A percentile compares a stretch with the other conserved stretches of the same genome.
These are phyloP conservation scores for Cryptosporidium andersoni DNA, from an alignment of 169 alveolate species.

Conservation along the genomic window DNA sequence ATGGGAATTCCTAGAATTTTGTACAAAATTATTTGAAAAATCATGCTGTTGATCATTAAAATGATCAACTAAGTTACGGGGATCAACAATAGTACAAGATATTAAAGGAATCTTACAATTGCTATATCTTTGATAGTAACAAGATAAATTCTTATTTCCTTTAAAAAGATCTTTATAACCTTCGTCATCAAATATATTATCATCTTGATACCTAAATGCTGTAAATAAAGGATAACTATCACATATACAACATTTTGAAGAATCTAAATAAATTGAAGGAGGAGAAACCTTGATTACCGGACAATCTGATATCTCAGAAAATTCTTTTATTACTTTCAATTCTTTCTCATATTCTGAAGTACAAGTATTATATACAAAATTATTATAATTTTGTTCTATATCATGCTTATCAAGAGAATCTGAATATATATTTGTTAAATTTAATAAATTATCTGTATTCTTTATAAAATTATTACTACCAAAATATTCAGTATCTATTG, in stretches of 20 bases:
- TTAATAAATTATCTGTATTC: no score
- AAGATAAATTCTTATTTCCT: no score
- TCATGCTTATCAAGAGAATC: not conserved
- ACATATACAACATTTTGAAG: conserved; percentile 38
- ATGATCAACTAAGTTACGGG: not conserved
- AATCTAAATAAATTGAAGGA: conserved; percentile 18
- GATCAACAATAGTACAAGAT: conserved; percentile 43
- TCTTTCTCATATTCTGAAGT: not conserved
- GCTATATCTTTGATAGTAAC: conserved; percentile 48
- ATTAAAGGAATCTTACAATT: conserved; percentile 45
- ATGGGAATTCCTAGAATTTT: not conserved
- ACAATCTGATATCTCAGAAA: conserved; percentile 23
- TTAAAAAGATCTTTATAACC: not conserved
- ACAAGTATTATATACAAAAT: not conserved
- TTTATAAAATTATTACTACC: no score
- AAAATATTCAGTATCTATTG: no score
- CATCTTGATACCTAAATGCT: not conserved
- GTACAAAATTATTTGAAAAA: not conserved
- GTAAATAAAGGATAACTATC: not conserved
- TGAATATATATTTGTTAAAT: no score
- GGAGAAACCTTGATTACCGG: conserved; percentile 68
- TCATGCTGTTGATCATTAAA: no score
- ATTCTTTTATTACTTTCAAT: not conserved
- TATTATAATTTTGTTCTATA: not conserved
- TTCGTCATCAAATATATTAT: not conserved